Base-by-base conservation (phyloP, 257 asterid genomes). In the Euphrasia confusa region DNA sequence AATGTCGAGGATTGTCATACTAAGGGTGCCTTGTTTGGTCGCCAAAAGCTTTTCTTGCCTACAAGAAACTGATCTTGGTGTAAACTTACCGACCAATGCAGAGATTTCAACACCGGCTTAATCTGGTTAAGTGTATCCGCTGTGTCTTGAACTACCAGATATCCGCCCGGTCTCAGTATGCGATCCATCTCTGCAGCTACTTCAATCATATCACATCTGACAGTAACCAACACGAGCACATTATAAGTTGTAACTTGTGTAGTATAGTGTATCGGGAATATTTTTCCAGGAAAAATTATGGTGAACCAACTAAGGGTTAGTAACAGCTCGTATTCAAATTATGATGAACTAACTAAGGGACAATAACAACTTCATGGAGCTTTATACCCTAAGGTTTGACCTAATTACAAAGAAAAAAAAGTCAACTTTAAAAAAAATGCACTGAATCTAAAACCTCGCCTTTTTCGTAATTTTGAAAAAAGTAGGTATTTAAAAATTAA, bases 181-280 rank as follows among this genome's bases (percentile, higher is more conserved):
- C 99, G 88, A 72, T 89, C 96, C 71, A 89, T 75, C 88, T 93
- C 97, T 53, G 81, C 89, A 11, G 85, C 89, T 17, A 85, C 71
- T 72, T 85, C 94, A 17, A 81, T 70, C 26, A 89, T 66, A 76
- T 83, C 88, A 67, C 99, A 93, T 77, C 99, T 93, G 90, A 71
- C 45, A 72, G 54, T 61, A 48, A 14, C 30, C 27, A 1, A 35
- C 68, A 66, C 27, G 1, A 58, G 44, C 60, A 68, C 40, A 54
- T 21, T 21, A 21, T 3, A 4, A 35, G 60, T 33, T 71, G 1
- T 14, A 54, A 56, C 35, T 54, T 27, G 26, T 35, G 10, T 21
- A 60, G 10, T 50, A 54, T 40, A 60, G 10, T 50, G 39, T 40
- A 49, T 12, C 18, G 15, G 65, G 27, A 44, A 9, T 2, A 50